phyloP scores from a whole-genome alignment of 495 filamentous ascomycete genomes.

The Achaetomiella virescens region DNA sequence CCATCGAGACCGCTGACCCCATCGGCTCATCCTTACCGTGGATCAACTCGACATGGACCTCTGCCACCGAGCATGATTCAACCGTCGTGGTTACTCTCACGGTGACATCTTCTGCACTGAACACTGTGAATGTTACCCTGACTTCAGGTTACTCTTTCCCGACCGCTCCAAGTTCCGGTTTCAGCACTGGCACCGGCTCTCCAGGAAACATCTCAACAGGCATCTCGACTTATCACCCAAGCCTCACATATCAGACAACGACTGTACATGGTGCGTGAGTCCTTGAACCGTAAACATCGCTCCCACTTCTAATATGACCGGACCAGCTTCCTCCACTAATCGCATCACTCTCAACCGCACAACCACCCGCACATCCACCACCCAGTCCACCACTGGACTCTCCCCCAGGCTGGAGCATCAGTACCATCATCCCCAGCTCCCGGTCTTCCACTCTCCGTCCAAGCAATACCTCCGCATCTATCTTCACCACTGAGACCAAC shows the following conservation, averaged over 20 bases:
- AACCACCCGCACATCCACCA: background rate
- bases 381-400: background rate
- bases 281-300: background rate
- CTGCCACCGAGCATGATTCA: background rate
- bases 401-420: slow-evolving; percentile 6
- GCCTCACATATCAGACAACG: slow-evolving; percentile 12
- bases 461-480: background rate
- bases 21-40: background rate
- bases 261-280: background rate
- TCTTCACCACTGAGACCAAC: slow-evolving; percentile 3
- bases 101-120: slow-evolving; percentile 1
- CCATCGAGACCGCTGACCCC: slow-evolving; percentile 2
- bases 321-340: background rate
- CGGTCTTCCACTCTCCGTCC: background rate
- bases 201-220: background rate
- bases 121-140: background rate
- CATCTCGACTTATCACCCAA: background rate
- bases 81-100: slow-evolving; percentile 2
- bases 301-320: background rate
- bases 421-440: background rate
- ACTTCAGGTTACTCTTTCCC: background rate
- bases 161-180: background rate
- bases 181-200: background rate
- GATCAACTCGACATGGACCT: background rate
- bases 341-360: background rate